Percentiles rank a stretch among this genome's conserved stretches.
Conservation (phyloP, 148 eudicot genomes). For the Beta vulgaris region DNA sequence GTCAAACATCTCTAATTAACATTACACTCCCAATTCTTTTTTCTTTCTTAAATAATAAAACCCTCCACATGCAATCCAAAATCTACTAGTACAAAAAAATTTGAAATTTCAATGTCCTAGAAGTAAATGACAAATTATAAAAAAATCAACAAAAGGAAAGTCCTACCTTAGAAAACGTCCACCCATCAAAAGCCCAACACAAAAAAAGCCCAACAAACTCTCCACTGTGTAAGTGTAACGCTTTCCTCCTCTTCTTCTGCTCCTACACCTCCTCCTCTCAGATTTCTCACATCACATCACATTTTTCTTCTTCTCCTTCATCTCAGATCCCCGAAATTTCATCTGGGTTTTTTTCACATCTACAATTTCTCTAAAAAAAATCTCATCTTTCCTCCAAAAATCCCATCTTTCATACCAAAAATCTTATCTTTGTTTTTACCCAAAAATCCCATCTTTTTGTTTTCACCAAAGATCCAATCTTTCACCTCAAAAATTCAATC, state of each 20-base stretch:
- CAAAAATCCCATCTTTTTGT: conserved; percentile 13
- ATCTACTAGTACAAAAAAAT: background rate
- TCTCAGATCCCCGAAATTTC: conserved; percentile 5
- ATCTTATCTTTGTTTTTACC: background rate
- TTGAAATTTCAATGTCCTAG: background rate
- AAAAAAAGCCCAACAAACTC: background rate
- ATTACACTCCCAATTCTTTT: background rate
- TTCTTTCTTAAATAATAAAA: background rate
- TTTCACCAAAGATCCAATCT: too few relatives aligned
- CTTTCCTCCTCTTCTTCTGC: conserved; percentile 6
- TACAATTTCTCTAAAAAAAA: too few relatives aligned
- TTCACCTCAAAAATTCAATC: background rate
- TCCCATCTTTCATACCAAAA: conserved; percentile 15
- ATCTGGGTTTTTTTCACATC: conserved; percentile 5
- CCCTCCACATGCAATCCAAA: too few relatives aligned
- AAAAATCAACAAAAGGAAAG: background rate
- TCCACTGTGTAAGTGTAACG: conserved; percentile 11
- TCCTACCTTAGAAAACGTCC: background rate
- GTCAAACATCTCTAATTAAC: background rate
- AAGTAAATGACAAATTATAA: background rate
- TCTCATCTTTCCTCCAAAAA: background rate
- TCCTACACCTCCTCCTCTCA: conserved; percentile 6
- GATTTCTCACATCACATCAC: background rate
- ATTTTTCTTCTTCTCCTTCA: background rate
- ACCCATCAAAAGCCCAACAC: conserved; percentile 6